phyloP scores from a whole-genome alignment of 495 filamentous ascomycete species.

The Cercophora scortea region DNA sequence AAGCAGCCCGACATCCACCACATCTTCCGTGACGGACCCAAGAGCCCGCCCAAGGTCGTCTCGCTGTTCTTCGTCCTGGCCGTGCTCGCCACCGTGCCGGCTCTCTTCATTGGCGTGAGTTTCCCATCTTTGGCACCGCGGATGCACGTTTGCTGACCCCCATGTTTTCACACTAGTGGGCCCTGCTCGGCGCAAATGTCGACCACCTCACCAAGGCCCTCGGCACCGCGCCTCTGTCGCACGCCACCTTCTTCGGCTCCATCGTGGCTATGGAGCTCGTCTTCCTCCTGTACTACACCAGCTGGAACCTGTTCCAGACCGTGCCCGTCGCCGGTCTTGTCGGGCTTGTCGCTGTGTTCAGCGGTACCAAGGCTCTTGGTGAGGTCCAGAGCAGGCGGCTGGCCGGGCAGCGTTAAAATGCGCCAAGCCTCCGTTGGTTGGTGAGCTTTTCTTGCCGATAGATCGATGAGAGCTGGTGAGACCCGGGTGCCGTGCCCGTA shows the following conservation, averaged over 20 bases:
- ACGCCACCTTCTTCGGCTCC: constrained; percentile 74
- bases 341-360: constrained; percentile 68
- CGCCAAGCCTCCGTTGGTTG: too few species aligned
- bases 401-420: constrained; percentile 49
- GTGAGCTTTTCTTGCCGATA: too few species aligned
- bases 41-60: constrained; percentile 75
- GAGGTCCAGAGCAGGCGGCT: constrained; percentile 86
- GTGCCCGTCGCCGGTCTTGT: constrained; percentile 65
- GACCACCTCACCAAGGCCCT: constrained; percentile 70
- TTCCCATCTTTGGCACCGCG: not conserved
- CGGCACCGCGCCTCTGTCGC: constrained; percentile 63
- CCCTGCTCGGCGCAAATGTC: constrained; percentile 75
- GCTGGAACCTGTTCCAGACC: constrained; percentile 87
- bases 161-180: constrained; percentile 49
- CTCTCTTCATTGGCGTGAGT: constrained; percentile 64
- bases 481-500: too few species aligned
- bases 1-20: constrained; percentile 81
- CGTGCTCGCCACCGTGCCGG: constrained; percentile 62
- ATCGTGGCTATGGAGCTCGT: constrained; percentile 80
- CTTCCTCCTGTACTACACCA: constrained; percentile 91
- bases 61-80: constrained; percentile 68
- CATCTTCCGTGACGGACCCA: constrained; percentile 73
- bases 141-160: not conserved
- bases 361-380: constrained; percentile 82
- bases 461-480: too few species aligned